Evolutionary conservation across 768 basidiomycete genomes (phyloP), one percentile per base, ranked within the genome.

Genomic region (Macrocybe gigantea): DNA sequence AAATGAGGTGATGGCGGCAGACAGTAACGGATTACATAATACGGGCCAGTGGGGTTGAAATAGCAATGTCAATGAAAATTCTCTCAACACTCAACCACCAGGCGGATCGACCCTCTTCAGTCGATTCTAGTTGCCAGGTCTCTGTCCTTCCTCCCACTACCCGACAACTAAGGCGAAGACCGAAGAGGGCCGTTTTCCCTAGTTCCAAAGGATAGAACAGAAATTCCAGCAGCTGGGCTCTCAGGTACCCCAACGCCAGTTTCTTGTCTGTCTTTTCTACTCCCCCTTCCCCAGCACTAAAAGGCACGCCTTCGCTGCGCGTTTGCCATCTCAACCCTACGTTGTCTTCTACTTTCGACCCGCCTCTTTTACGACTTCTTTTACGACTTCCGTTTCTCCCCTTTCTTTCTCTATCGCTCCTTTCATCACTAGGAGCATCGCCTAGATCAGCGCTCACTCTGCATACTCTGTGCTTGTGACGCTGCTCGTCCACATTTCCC

Each of bases 281-380:
- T 64, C 65, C 59, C 55, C 55, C 57, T 33, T 33, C 15, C 6
- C 13, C 31, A 44, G 13, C 31, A 34, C 32, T 61, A 89, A 90
- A 89, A 89, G 86, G 86, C 86, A 79, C 88, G 88, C 88, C 88
- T 91, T 90, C 76, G 84, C 75, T 89, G 88, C 76, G 88, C 88
- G 88, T 91, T 74, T 73, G 86, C 86, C 88, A 78, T 52, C 53
- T 51, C 61, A 49, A 41, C 57, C 56, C 62, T 62, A 64, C 45
- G 57, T 58, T 60, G 56, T 40, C 53, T 52, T 53, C 56, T 52
- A 50, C 73, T 88, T 63, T 88, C 87, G 87, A 89, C 77, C 60
- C 69, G 63, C 31, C 44, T 38, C 42, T 67, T 59, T 80, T 74
- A 89, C 88, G 86, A 88, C 80, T 65, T 66, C 60, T 51, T 54